Evolutionary conservation across 352 stramenopile species (phyloP), one percentile per base, ranked within the genome.

Genomic region (Thalassiosira hispida): DNA sequence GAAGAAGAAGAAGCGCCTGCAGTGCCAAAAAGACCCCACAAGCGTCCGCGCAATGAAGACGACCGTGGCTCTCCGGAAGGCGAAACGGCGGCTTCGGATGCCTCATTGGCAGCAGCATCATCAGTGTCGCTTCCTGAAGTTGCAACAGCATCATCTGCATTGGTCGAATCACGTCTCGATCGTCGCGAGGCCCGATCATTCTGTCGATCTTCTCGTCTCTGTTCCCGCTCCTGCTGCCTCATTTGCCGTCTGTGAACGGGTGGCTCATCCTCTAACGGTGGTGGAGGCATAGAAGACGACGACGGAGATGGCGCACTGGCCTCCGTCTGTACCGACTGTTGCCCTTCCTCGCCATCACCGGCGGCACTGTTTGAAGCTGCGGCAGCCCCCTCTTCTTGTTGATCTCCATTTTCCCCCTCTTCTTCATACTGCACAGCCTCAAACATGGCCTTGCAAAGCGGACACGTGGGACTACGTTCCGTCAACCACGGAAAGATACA

Each of bases 401-500:
- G 53, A 42, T 57, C 49, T 60, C n/a, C 35, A 33, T 51, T 22
- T 31, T 72, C 59, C 18, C 22, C 22, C 18, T 77, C 52, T 9
- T 67, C 65, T 5, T 77, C 60, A 66, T 68, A 63, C 25, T 70
- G 55, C 5, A 85, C 77, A 40, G 73, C 77, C 60, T 81, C 68
- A 52, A 81, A 85, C 51, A 83, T 83, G 44, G 70, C 79, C 83
- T 91, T 93, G 71, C 89, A 94, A 6, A 92, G 61, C 3, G 89
- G 89, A 63, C 89, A 94, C 0, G 79, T 78, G 6, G 73, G 77
- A 57, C 78, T 83, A 16, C 80, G 67, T 33, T 88, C 73, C 23
- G 84, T 85, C 9, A 94, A 79, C 89, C 89, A 94, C 1, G 75
- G 81, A 29, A 92, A 85, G 57, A 94, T 94, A 75, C 89, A 94